Evolutionary conservation across 345 rosid genomes (phyloP).

Genomic region (Brassica incana): DNA sequence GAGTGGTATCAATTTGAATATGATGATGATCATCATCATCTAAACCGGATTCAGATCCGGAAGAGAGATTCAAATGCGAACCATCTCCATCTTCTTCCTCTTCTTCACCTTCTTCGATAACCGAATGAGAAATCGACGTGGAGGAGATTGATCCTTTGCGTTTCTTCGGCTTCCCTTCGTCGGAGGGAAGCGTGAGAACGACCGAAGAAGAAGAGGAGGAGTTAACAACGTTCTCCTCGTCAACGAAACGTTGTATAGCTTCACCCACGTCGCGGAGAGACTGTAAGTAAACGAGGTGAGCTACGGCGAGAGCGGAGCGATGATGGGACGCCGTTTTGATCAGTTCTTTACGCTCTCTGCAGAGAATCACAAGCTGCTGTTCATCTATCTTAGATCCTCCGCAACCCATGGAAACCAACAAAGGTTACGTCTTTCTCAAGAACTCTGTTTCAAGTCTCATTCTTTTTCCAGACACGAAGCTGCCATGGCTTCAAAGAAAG

Average conservation of each 20-base stretch:
- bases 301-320: slow-evolving; percentile 76
- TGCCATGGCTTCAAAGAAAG: not conserved
- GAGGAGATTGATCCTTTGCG: slow-evolving; percentile 40
- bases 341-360: slow-evolving; percentile 67
- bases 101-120: slow-evolving; percentile 32
- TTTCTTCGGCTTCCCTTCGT: slow-evolving; percentile 55
- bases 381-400: slow-evolving; percentile 85
- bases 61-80: slow-evolving; percentile 66
- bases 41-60: slow-evolving; percentile 51
- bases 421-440: not conserved
- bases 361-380: slow-evolving; percentile 66
- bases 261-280: slow-evolving; percentile 75
- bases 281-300: slow-evolving; percentile 69
- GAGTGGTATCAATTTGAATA: slow-evolving; percentile 45
- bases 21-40: slow-evolving; percentile 31
- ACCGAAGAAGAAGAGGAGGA: slow-evolving; percentile 32
- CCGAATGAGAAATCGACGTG: slow-evolving; percentile 67
- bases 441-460: slow-evolving; percentile 4
- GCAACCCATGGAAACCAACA: slow-evolving; percentile 64
- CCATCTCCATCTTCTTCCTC: slow-evolving; percentile 38
- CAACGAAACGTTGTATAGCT: slow-evolving; percentile 73
- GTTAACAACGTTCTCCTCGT: slow-evolving; percentile 56
- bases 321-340: slow-evolving; percentile 65
- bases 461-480: not conserved
- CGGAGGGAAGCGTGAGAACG: slow-evolving; percentile 74